Evolutionary conservation across 2,329 filamentous ascomycete genomes (phyloP).

Genomic region (Tolypocladium paradoxum): DNA sequence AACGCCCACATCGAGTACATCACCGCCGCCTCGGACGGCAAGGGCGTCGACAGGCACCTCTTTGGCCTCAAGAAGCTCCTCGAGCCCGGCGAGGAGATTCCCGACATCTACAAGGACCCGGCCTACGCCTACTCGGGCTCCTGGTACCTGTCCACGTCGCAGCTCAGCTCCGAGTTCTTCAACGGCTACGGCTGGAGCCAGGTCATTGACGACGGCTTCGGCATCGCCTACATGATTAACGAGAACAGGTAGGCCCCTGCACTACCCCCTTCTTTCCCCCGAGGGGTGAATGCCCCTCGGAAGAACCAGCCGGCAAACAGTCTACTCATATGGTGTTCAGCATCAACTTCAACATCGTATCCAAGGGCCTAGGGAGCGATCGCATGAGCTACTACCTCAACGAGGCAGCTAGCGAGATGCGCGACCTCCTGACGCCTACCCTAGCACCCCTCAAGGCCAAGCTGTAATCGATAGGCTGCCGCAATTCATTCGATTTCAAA

Average conservation of each 20-base stretch:
- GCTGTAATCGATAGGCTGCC: slow-evolving; percentile 42
- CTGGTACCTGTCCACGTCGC: slow-evolving; percentile 83
- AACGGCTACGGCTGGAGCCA: slow-evolving; percentile 99
- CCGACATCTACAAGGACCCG: slow-evolving; percentile 77
- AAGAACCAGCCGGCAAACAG: not conserved
- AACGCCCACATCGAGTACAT: slow-evolving; percentile 85
- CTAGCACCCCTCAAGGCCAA: slow-evolving; percentile 77
- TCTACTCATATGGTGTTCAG: slow-evolving; percentile 30
- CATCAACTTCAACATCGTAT: slow-evolving; percentile 96
- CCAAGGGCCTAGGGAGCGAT: slow-evolving; percentile 80
- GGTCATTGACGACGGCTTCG: slow-evolving; percentile 91
- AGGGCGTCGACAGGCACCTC: slow-evolving; percentile 91
- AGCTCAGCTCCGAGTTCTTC: slow-evolving; percentile 93
- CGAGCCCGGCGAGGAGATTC: slow-evolving; percentile 67
- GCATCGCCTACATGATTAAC: slow-evolving; percentile 99
- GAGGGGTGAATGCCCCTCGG: not conserved
- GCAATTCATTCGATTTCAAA: not conserved
- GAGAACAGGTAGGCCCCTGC: slow-evolving; percentile 62
- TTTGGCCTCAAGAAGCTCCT: slow-evolving; percentile 92
- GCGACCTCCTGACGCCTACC: slow-evolving; percentile 74
- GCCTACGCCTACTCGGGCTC: slow-evolving; percentile 73
- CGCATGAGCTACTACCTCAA: slow-evolving; percentile 95
- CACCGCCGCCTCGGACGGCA: slow-evolving; percentile 75
- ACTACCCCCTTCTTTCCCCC: not conserved
- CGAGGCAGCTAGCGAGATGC: slow-evolving; percentile 82